Conservation (phyloP, 1,139 yeast species). For the Suhomyces ambrosiae region DNA sequence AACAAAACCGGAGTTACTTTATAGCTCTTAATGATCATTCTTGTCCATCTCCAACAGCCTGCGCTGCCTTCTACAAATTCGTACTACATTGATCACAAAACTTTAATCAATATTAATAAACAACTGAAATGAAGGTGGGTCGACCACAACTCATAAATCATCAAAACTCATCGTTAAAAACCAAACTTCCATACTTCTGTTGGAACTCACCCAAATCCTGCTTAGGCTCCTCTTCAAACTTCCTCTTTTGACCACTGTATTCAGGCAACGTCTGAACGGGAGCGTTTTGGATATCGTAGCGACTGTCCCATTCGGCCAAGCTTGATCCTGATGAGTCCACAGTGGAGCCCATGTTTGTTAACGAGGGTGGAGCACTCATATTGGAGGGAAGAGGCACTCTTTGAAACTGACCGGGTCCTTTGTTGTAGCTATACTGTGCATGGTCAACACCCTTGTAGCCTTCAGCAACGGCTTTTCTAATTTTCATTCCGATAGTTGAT, state of each 20-base stretch:
- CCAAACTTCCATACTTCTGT: slow-evolving; percentile 11
- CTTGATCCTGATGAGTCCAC: slow-evolving; percentile 41
- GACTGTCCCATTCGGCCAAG: slow-evolving; percentile 52
- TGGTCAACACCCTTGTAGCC: slow-evolving; percentile 48
- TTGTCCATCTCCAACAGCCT: too few species aligned
- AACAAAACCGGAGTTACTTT: too few species aligned
- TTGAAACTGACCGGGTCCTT: slow-evolving; percentile 16
- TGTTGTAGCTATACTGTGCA: slow-evolving; percentile 6
- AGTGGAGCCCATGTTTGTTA: slow-evolving; percentile 44
- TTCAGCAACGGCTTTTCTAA: slow-evolving; percentile 65
- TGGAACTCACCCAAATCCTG: not conserved
- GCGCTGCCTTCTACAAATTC: too few species aligned
- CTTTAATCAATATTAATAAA: too few species aligned
- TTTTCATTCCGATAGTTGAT: slow-evolving; percentile 67
- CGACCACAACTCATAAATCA: not conserved
- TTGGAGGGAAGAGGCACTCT: slow-evolving; percentile 59
- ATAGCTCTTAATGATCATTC: too few species aligned
- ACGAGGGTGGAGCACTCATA: slow-evolving; percentile 41
- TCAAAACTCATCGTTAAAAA: slow-evolving; percentile 50
- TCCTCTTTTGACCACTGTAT: slow-evolving; percentile 38
- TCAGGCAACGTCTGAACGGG: slow-evolving; percentile 17
- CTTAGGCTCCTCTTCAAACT: slow-evolving; percentile 29
- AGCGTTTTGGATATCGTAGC: slow-evolving; percentile 16
- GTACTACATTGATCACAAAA: too few species aligned
- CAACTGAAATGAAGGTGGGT: not conserved